Percentiles rank a stretch among this genome's conserved stretches.
These are phyloP conservation scores for Aspergillus sparsus DNA, from an alignment of 495 filamentous ascomycete species.

Conservation along the genomic window DNA sequence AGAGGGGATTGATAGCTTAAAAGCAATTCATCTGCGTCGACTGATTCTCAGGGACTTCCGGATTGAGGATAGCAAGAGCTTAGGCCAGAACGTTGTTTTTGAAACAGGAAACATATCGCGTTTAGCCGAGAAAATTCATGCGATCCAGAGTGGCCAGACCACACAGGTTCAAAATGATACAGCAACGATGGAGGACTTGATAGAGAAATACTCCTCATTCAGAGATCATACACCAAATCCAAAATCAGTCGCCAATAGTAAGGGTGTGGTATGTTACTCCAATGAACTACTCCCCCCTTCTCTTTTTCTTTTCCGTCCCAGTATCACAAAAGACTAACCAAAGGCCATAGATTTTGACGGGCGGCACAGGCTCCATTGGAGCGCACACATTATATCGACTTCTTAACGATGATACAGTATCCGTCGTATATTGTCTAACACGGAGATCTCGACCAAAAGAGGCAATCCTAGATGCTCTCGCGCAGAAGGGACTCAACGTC, in stretches of 20 bases:
- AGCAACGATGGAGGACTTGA: conserved; percentile 44
- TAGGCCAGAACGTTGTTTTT: conserved; percentile 52
- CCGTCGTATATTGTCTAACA: conserved; percentile 55
- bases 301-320: conserved; percentile 10
- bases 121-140: conserved; percentile 49
- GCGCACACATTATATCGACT: conserved; percentile 54
- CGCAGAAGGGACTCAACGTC: conserved; percentile 33
- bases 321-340: conserved; percentile 11
- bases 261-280: conserved; percentile 40
- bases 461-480: conserved; percentile 36
- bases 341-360: conserved; percentile 54
- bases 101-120: conserved; percentile 49
- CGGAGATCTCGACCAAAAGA: conserved; percentile 35
- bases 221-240: conserved; percentile 34
- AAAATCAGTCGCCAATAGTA: conserved; percentile 22
- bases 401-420: conserved; percentile 43
- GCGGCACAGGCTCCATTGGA: conserved; percentile 60
- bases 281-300: background rate
- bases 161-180: conserved; percentile 31
- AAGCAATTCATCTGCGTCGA: conserved; percentile 57
- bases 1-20: conserved; percentile 61
- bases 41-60: conserved; percentile 50
- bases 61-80: conserved; percentile 30
- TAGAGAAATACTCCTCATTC: conserved; percentile 54
- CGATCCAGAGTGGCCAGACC: conserved; percentile 38